phyloP scores from a whole-genome alignment of 306 rosid genomes.

The Oemleria cerasiformis region DNA sequence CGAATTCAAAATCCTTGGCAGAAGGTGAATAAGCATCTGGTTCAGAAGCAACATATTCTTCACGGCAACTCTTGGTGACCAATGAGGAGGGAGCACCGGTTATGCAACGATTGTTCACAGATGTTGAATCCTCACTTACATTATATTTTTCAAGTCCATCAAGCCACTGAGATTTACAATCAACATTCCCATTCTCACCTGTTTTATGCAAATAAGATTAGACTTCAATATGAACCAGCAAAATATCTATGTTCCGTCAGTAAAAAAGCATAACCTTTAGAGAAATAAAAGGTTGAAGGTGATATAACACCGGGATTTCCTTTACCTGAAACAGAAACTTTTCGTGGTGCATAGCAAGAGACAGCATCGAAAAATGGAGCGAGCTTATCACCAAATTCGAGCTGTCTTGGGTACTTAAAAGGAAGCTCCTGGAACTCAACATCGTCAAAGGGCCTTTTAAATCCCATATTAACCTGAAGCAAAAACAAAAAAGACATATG shows the following conservation, averaged over 20 bases:
- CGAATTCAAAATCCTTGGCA: conserved; percentile 33
- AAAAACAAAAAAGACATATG: not conserved
- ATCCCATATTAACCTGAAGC: conserved; percentile 49
- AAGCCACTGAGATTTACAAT: conserved; percentile 43
- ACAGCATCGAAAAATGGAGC: conserved; percentile 29
- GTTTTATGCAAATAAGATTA: conserved; percentile 9
- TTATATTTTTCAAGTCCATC: conserved; percentile 32
- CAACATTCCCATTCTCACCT: conserved; percentile 40
- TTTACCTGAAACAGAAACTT: conserved; percentile 36
- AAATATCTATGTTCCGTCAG: conserved; percentile 5
- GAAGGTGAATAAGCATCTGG: conserved; percentile 27
- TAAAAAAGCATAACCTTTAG: not conserved
- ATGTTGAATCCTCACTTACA: conserved; percentile 19
- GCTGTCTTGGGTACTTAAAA: conserved; percentile 41
- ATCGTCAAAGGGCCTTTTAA: conserved; percentile 45
- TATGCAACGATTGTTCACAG: conserved; percentile 19
- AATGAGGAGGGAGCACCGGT: conserved; percentile 23
- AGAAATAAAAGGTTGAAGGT: not conserved
- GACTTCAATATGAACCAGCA: conserved; percentile 4
- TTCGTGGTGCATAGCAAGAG: conserved; percentile 24
- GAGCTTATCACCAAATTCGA: conserved; percentile 24
- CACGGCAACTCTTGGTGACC: conserved; percentile 29
- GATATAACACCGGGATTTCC: not conserved
- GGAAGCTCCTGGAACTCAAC: conserved; percentile 43
- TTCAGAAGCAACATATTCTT: conserved; percentile 39